phyloP scores from a whole-genome alignment of 805 yeast species.

The Candida chilensis region DNA sequence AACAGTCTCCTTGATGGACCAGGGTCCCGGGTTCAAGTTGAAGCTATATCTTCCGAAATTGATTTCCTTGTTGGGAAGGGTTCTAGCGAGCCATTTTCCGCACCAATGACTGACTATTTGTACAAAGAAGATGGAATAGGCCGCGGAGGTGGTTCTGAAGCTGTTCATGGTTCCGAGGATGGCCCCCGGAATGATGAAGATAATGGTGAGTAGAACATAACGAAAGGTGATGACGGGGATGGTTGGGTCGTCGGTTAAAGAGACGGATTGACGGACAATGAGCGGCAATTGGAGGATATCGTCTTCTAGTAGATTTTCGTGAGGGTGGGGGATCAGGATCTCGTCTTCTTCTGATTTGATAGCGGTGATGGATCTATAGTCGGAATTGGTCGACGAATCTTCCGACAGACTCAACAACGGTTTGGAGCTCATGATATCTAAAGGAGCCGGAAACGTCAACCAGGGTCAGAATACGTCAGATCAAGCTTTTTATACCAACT shows the following conservation, averaged over 20 bases:
- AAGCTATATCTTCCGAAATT: conserved; percentile 6
- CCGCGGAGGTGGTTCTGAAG: conserved; percentile 21
- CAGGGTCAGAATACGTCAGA: too few species aligned
- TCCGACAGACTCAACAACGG: too few species aligned
- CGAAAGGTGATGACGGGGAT: conserved; percentile 14
- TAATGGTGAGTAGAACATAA: conserved; percentile 10
- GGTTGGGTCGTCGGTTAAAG: conserved; percentile 13
- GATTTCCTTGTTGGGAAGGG: conserved; percentile 13
- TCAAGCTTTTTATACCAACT: too few species aligned
- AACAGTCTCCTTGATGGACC: conserved; percentile 33
- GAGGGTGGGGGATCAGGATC: too few species aligned
- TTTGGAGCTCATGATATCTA: too few species aligned
- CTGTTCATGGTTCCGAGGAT: conserved; percentile 14
- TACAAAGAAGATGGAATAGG: conserved; percentile 32
- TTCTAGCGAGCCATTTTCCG: conserved; percentile 25
- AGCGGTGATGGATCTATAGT: too few species aligned
- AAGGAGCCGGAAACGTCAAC: too few species aligned
- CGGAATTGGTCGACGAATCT: too few species aligned
- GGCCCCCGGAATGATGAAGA: conserved; percentile 16
- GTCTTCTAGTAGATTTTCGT: not conserved
- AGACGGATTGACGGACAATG: conserved; percentile 12
- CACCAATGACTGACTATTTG: conserved; percentile 30
- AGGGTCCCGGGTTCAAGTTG: conserved; percentile 29
- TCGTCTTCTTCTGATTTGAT: too few species aligned
- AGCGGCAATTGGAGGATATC: conserved; percentile 10